A percentile compares a stretch with the other conserved stretches of the same genome.
These are phyloP conservation scores for Ulota crispa DNA, from an alignment of 225 moss, liverwort and hornwort species.

Conservation along the genomic window DNA sequence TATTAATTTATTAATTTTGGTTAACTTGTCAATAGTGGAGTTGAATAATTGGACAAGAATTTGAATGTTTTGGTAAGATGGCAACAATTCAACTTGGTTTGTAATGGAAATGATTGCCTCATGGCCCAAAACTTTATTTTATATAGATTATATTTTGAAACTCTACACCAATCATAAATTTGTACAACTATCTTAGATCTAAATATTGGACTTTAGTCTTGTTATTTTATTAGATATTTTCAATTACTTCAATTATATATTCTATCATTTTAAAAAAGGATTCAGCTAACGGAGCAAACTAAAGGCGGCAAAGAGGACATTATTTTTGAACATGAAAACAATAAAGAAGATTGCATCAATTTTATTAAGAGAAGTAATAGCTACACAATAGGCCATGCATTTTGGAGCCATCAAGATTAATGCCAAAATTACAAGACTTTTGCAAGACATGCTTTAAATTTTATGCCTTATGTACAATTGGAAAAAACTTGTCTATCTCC, in stretches of 20 bases:
- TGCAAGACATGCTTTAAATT: neutral
- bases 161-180: accelerated
- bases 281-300: neutral
- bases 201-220: accelerated
- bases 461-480: neutral
- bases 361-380: neutral
- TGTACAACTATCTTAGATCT: accelerated
- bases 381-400: accelerated
- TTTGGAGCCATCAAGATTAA: neutral
- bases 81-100: accelerated
- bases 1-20: neutral
- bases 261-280: neutral
- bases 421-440: neutral
- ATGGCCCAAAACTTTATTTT: neutral
- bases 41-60: neutral
- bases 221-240: no score
- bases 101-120: no score
- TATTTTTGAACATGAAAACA: neutral
- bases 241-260: neutral
- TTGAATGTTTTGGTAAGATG: accelerated
- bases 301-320: accelerated
- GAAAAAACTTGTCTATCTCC: neutral
- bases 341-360: neutral
- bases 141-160: no score
- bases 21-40: neutral